phyloP scores from a whole-genome alignment of 192 early-diverging fungal genomes.

The Coemansia sp. region DNA sequence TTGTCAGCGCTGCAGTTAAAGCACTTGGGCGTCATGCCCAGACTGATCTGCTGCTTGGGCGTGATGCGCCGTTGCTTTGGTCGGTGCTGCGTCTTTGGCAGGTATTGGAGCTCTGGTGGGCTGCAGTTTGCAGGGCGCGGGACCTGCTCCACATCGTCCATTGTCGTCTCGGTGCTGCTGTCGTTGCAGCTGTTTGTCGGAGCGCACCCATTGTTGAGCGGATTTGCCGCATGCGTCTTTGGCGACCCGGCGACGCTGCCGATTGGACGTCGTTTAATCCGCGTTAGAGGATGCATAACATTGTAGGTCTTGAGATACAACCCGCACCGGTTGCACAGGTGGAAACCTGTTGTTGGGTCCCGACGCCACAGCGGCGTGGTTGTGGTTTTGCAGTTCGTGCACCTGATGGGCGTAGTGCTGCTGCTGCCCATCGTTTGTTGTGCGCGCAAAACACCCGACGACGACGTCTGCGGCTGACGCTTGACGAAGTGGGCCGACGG shows the following conservation, averaged over 20 bases:
- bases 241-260: slow-evolving; percentile 7
- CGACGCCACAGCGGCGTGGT: slow-evolving; percentile 81
- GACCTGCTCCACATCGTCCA: slow-evolving; percentile 70
- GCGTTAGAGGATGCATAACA: slow-evolving; percentile 50
- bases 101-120: slow-evolving; percentile 30
- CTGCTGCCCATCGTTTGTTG: background rate
- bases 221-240: slow-evolving; percentile 44
- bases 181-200: background rate
- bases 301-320: slow-evolving; percentile 58
- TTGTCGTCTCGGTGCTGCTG: slow-evolving; percentile 34
- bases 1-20: slow-evolving; percentile 83
- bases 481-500: background rate
- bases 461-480: background rate
- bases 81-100: background rate
- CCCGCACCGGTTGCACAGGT: slow-evolving; percentile 82
- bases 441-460: background rate
- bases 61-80: slow-evolving; percentile 33
- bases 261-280: slow-evolving; percentile 46
- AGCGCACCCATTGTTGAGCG: background rate
- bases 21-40: slow-evolving; percentile 61
- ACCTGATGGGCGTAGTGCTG: slow-evolving; percentile 22
- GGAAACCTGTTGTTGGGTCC: slow-evolving; percentile 63
- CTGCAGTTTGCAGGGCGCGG: slow-evolving; percentile 51
- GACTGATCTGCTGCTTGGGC: slow-evolving; percentile 56
- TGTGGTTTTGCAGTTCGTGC: slow-evolving; percentile 79